These are phyloP conservation scores for Nicotiana noctiflora DNA, from an alignment of 257 asterid species.

Conservation along the genomic window DNA sequence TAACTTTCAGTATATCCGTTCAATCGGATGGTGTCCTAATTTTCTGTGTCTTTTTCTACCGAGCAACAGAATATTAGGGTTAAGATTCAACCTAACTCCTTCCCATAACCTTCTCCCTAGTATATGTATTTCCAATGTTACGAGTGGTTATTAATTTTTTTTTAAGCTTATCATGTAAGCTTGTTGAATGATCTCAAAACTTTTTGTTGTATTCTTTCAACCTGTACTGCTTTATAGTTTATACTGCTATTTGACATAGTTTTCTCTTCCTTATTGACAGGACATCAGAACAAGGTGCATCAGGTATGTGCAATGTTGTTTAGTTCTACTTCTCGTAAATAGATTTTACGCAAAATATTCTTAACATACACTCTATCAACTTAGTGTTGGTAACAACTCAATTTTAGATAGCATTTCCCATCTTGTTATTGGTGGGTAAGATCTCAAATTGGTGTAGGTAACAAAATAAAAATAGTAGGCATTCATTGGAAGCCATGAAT, in stretches of 20 bases:
- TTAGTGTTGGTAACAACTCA: background rate
- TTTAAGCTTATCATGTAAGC: background rate
- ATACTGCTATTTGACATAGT: constrained; percentile 15
- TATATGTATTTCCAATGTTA: background rate
- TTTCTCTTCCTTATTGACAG: constrained; percentile 42
- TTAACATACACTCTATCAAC: background rate
- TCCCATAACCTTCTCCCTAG: background rate
- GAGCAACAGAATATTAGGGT: too few species aligned
- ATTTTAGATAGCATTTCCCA: background rate
- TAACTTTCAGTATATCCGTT: background rate
- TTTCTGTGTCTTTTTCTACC: too few species aligned
- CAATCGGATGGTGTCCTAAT: background rate
- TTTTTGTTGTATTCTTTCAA: background rate
- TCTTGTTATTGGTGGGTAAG: too few species aligned
- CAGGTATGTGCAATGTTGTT: constrained; percentile 41
- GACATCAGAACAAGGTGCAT: constrained; percentile 65
- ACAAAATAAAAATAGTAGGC: background rate
- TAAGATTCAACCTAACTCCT: background rate
- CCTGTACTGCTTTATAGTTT: background rate
- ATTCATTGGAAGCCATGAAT: background rate
- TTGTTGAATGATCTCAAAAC: background rate
- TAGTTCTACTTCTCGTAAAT: background rate
- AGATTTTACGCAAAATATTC: background rate
- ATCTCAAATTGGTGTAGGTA: too few species aligned
- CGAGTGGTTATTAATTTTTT: background rate